phyloP scores from a whole-genome alignment of 2,329 filamentous ascomycete genomes.

The Pezicula radicicola region DNA sequence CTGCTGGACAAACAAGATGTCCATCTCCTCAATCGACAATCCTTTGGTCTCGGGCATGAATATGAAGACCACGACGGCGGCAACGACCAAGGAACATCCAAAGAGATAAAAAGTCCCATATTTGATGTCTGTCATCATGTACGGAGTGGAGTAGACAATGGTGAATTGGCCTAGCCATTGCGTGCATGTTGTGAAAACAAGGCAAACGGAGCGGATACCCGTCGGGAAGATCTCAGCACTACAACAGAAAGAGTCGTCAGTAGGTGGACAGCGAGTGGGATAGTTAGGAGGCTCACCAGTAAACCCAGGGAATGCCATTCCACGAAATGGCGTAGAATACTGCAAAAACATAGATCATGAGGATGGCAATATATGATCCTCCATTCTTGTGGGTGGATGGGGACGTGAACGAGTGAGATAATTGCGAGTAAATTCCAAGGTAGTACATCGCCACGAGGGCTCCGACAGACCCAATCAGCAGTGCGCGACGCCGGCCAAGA shows the following conservation, averaged over 20 bases:
- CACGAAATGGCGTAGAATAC: conserved; percentile 33
- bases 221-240: conserved; percentile 45
- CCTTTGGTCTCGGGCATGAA: conserved; percentile 54
- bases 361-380: conserved; percentile 49
- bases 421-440: conserved; percentile 50
- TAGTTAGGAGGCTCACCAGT: neutral
- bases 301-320: neutral
- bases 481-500: conserved; percentile 36
- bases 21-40: conserved; percentile 50
- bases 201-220: conserved; percentile 45
- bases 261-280: too few species aligned
- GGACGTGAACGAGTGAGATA: conserved; percentile 36
- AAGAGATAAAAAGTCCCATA: neutral
- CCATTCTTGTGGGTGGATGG: conserved; percentile 42
- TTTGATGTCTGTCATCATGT: neutral
- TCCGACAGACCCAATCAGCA: conserved; percentile 44
- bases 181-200: conserved; percentile 19
- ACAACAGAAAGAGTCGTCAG: too few species aligned
- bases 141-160: neutral
- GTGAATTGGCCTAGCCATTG: neutral
- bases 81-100: neutral
- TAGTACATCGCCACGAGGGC: conserved; percentile 48
- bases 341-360: conserved; percentile 47
- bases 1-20: conserved; percentile 22
- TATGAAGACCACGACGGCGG: conserved; percentile 40